Conservation (phyloP, 2,329 filamentous ascomycete genomes). For the Aureobasidium sp. region DNA sequence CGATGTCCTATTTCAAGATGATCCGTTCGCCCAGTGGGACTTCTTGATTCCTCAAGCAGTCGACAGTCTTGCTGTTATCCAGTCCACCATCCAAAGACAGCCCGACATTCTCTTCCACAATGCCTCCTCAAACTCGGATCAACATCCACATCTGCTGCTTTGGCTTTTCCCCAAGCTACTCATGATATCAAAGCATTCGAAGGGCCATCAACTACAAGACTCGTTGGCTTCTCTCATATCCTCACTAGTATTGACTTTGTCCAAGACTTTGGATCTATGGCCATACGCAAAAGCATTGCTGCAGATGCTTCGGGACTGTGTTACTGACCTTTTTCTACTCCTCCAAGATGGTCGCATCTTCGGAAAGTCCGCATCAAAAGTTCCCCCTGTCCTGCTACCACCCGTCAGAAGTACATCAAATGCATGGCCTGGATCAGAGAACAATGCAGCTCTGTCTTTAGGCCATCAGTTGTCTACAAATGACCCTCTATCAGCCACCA, state of each 20-base stretch:
- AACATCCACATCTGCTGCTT: constrained; percentile 40
- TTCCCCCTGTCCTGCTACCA: constrained; percentile 26
- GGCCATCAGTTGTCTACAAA: constrained; percentile 26
- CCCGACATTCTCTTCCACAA: constrained; percentile 54
- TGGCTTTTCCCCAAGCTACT: constrained; percentile 48
- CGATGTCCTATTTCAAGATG: constrained; percentile 57
- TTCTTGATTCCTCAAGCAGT: constrained; percentile 51
- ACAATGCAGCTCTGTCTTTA: constrained; percentile 33
- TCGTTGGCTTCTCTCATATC: constrained; percentile 29
- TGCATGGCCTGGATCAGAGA: constrained; percentile 31
- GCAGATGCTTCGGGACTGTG: constrained; percentile 31
- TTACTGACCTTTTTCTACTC: constrained; percentile 27
- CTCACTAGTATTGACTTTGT: constrained; percentile 29
- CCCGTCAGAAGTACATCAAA: constrained; percentile 30
- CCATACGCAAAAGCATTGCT: constrained; percentile 26
- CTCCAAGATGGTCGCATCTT: constrained; percentile 1
- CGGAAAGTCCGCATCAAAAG: background rate
- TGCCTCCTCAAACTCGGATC: background rate
- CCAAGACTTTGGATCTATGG: constrained; percentile 28
- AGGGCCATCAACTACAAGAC: constrained; percentile 33
- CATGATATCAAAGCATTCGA: constrained; percentile 35
- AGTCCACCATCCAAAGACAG: constrained; percentile 64
- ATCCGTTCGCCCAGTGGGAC: constrained; percentile 54
- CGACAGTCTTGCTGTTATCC: constrained; percentile 70
- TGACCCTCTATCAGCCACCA: background rate